Conservation (phyloP, 2,329 filamentous ascomycete species). For the Drechslerella stenobrocha region DNA sequence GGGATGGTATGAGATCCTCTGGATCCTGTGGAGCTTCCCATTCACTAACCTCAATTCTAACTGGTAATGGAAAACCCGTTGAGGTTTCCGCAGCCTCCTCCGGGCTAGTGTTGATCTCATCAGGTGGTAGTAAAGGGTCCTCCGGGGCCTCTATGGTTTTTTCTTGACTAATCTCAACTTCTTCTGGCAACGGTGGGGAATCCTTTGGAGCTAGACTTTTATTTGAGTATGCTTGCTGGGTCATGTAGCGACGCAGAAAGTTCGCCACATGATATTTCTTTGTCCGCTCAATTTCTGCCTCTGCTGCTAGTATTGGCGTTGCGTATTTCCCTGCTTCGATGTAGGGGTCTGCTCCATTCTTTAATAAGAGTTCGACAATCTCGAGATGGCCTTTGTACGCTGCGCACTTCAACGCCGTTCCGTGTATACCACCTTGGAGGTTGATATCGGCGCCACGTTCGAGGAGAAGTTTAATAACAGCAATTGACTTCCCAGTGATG, state of each 20-base stretch:
- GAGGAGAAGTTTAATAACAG: conserved; percentile 15
- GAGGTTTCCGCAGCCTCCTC: too few species aligned
- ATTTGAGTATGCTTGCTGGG: not conserved
- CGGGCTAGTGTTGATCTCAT: too few species aligned
- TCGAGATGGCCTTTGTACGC: conserved; percentile 16
- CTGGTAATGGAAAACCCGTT: too few species aligned
- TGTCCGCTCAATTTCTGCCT: too few species aligned
- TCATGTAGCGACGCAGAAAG: conserved; percentile 16
- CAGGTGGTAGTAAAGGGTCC: too few species aligned
- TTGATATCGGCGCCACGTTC: conserved; percentile 28
- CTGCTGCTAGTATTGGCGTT: conserved; percentile 7
- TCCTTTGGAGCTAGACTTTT: too few species aligned
- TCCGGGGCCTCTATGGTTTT: too few species aligned
- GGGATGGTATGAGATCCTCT: too few species aligned
- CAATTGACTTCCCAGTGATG: not conserved
- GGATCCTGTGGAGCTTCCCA: too few species aligned
- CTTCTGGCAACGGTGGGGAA: too few species aligned
- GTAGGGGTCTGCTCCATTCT: conserved; percentile 12
- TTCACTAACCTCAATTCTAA: too few species aligned
- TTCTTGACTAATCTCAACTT: too few species aligned
- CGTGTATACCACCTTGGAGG: conserved; percentile 13
- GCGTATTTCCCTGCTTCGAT: conserved; percentile 17
- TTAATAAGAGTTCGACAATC: conserved; percentile 10
- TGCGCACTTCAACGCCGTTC: conserved; percentile 10
- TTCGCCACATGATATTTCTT: conserved; percentile 14